Base-by-base conservation (phyloP, 768 basidiomycete species). In the Psilocybe azurescens region DNA sequence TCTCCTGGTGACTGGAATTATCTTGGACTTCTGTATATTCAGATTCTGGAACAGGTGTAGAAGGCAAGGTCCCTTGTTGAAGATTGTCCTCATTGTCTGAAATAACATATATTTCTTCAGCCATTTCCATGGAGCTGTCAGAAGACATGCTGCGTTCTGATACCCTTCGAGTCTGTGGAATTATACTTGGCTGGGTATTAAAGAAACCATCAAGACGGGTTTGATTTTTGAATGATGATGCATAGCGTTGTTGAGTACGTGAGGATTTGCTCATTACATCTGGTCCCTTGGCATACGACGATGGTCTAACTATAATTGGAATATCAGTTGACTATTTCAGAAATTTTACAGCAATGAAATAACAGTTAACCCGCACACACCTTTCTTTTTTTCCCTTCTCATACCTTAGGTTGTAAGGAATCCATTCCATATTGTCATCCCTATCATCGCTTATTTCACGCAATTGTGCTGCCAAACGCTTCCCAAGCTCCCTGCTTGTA, bases 101-200 rank as follows among this genome's bases (percentile, higher is more conserved):
- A n/a, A n/a, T n/a, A n/a, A n/a, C n/a, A n/a, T n/a, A n/a, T n/a
- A n/a, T n/a, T n/a, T n/a, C n/a, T n/a, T n/a, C n/a, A n/a, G n/a
- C n/a, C n/a, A n/a, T n/a, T 32, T 59, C 58, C 3, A 59, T 18
- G 24, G 58, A 59, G 18, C 47, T 20, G 47, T 6, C 30, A 16
- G 58, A 59, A 5, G 56, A 47, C 28, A 51, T 30, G 20, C 58
- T 59, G 47, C 58, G 58, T 11, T 59, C 58, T 1, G 58, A 59
- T 2, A 59, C 58, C 50, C 47, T 28, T 2, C 58, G 58, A 2
- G 18, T 36, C 30, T 36, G 47, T 3, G 49, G 33, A 30, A 52
- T 59, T 13, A 20, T 24, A 14, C 28, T 29, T 24, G n/a, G 9
- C 3, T 24, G 18, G 14, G 28, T 39, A 13, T 6, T 8, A 9